Conservation (phyloP, 176 grass and related monocot species). For the Cymbopogon citratus region DNA sequence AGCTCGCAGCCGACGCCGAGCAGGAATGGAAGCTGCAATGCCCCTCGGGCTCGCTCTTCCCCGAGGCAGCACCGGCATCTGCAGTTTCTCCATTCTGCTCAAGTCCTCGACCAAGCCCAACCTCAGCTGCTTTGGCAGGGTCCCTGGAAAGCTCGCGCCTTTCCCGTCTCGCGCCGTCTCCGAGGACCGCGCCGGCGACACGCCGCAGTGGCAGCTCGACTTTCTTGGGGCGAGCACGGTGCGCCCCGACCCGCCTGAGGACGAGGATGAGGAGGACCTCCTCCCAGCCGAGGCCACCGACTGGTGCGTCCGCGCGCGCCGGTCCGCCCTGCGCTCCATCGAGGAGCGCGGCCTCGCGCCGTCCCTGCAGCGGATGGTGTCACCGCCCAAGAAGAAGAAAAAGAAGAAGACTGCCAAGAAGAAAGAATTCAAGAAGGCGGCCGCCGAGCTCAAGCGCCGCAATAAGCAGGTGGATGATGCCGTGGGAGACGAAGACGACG, state of each 20-base stretch:
- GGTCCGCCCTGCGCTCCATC: constrained; percentile 62
- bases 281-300: constrained; percentile 48
- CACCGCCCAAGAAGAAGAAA: constrained; percentile 70
- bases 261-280: constrained; percentile 21
- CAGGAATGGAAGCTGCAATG: constrained; percentile 25
- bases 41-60: constrained; percentile 4
- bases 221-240: constrained; percentile 24
- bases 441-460: constrained; percentile 14
- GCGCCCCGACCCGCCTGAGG: neutral
- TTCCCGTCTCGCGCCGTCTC: constrained; percentile 17
- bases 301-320: constrained; percentile 83
- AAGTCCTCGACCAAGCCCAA: neutral
- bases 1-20: neutral
- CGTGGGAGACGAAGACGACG: neutral
- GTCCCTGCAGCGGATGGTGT: constrained; percentile 53
- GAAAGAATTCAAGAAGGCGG: constrained; percentile 17
- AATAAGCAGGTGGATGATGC: constrained; percentile 19
- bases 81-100: neutral
- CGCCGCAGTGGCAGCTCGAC: constrained; percentile 45
- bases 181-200: constrained; percentile 14
- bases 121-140: neutral
- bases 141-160: neutral
- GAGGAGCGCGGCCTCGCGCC: constrained; percentile 58
- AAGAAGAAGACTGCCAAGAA: constrained; percentile 48
- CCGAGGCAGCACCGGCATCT: constrained; percentile 3